These are phyloP conservation scores for Castanea crenata DNA, from an alignment of 306 rosid species.

Conservation along the genomic window DNA sequence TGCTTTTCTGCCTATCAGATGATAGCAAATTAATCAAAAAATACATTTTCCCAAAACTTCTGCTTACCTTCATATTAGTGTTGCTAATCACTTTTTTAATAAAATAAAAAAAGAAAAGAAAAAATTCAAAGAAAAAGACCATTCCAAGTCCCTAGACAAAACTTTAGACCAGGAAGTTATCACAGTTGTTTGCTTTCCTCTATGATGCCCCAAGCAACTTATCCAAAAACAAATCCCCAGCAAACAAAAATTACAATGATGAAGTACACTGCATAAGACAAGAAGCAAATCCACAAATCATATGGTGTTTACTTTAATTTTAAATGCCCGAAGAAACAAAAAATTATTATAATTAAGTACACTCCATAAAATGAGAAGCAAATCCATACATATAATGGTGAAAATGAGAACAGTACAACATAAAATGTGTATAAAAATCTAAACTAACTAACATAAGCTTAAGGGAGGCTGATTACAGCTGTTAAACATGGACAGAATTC, in stretches of 20 bases:
- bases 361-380: not conserved
- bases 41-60: not conserved
- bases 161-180: not conserved
- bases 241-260: not conserved
- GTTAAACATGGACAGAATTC: constrained; percentile 17
- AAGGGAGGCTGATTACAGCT: constrained; percentile 37
- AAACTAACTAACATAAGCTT: constrained; percentile 18
- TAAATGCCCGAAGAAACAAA: not conserved
- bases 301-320: not conserved
- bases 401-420: constrained; percentile 28
- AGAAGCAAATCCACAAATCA: not conserved
- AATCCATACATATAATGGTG: constrained; percentile 16
- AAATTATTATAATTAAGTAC: constrained; percentile 4
- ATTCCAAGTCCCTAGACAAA: constrained; percentile 1
- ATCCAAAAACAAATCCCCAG: not conserved
- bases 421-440: constrained; percentile 25
- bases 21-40: not conserved
- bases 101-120: not conserved
- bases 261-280: not conserved
- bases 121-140: not conserved
- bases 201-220: too few relatives aligned
- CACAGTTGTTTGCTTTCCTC: too few relatives aligned
- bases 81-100: not conserved
- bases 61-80: not conserved
- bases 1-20: not conserved